phyloP scores from a whole-genome alignment of 2,329 filamentous ascomycete species.

The Colletotrichum eremochloae region DNA sequence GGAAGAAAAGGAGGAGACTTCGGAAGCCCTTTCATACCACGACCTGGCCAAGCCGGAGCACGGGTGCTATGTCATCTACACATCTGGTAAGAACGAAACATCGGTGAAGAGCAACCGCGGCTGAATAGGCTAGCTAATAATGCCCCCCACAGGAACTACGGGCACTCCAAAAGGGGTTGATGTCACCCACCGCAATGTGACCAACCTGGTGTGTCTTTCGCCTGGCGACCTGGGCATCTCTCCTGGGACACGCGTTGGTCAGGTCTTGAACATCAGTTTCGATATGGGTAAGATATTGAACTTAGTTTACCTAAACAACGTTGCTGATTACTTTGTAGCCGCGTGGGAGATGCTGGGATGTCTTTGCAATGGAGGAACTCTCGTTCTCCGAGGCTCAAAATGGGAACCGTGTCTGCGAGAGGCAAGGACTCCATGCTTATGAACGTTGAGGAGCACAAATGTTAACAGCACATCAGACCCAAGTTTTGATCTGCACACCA shows the following conservation, averaged over 20 bases:
- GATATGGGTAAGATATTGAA: slow-evolving; percentile 66
- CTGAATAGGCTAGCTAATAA: neutral
- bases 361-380: slow-evolving; percentile 42
- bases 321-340: slow-evolving; percentile 51
- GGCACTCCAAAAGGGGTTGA: slow-evolving; percentile 71
- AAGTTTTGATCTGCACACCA: slow-evolving; percentile 42
- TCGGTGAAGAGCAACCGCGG: neutral
- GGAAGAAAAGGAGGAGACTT: slow-evolving; percentile 9
- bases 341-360: slow-evolving; percentile 70
- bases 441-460: neutral
- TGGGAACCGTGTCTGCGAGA: slow-evolving; percentile 37
- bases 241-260: slow-evolving; percentile 64
- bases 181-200: slow-evolving; percentile 58
- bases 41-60: slow-evolving; percentile 52
- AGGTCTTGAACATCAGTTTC: slow-evolving; percentile 70
- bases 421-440: slow-evolving; percentile 5
- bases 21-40: slow-evolving; percentile 27
- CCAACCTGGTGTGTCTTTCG: slow-evolving; percentile 25
- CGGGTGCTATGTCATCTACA: slow-evolving; percentile 66
- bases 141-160: slow-evolving; percentile 55
- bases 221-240: slow-evolving; percentile 60
- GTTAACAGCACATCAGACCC: slow-evolving; percentile 6
- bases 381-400: slow-evolving; percentile 40
- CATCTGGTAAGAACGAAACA: slow-evolving; percentile 55
- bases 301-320: neutral